Conservation (phyloP, 768 basidiomycete genomes). For the Amanita molliuscula region DNA sequence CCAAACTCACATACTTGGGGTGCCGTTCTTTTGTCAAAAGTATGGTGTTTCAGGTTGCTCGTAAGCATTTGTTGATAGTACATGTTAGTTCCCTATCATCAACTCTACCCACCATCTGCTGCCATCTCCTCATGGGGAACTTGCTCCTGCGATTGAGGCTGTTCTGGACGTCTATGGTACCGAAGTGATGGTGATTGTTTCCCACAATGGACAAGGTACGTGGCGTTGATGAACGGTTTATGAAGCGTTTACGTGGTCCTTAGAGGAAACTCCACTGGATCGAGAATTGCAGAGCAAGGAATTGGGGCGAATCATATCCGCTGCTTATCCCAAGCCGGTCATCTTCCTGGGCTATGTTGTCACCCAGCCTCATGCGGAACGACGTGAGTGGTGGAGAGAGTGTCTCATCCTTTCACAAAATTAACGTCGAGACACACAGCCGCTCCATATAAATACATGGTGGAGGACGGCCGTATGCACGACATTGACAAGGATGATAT, state of each 20-base stretch:
- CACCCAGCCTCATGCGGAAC: conserved; percentile 48
- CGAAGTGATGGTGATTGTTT: conserved; percentile 71
- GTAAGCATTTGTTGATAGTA: neutral
- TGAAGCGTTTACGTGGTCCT: neutral
- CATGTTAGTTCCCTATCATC: conserved; percentile 74
- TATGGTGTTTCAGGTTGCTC: conserved; percentile 10
- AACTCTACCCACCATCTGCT: conserved; percentile 79
- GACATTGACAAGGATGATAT: conserved; percentile 69
- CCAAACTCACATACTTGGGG: conserved; percentile 90
- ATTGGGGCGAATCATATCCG: conserved; percentile 70
- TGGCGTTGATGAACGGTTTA: neutral
- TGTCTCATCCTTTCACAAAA: neutral
- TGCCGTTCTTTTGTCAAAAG: conserved; percentile 72
- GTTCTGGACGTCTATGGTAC: conserved; percentile 72
- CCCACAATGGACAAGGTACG: conserved; percentile 85
- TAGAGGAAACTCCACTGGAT: conserved; percentile 86
- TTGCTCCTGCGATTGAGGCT: conserved; percentile 86
- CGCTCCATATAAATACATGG: conserved; percentile 65
- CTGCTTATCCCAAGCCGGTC: conserved; percentile 58
- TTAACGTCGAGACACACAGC: conserved; percentile 26
- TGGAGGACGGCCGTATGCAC: conserved; percentile 67
- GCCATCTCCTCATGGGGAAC: conserved; percentile 78
- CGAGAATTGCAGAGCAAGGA: conserved; percentile 77
- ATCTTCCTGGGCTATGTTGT: conserved; percentile 81
- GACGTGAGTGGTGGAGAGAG: conserved; percentile 37